These are phyloP conservation scores for Calvatia gigantea DNA, from an alignment of 768 basidiomycete genomes.

Conservation along the genomic window DNA sequence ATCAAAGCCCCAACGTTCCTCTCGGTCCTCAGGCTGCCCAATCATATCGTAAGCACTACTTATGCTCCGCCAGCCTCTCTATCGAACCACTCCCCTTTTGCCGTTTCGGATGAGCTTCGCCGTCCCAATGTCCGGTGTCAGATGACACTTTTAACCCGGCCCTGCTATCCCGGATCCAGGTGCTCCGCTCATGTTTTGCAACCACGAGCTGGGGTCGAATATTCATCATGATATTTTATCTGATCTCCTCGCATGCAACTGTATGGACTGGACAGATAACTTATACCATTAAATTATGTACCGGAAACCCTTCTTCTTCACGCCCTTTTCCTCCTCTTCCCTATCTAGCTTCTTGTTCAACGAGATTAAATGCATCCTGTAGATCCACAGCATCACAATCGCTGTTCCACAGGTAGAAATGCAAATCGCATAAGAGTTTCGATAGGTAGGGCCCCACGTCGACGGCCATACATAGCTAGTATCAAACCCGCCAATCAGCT, in stretches of 20 bases:
- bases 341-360: constrained; percentile 36
- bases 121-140: background rate
- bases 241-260: too few species aligned
- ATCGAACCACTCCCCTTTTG: background rate
- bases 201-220: background rate
- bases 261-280: constrained; percentile 7
- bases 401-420: constrained; percentile 52
- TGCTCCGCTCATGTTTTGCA: background rate
- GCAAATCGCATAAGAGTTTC: constrained; percentile 69
- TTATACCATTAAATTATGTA: constrained; percentile 35
- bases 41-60: background rate
- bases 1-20: constrained; percentile 8
- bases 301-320: constrained; percentile 40
- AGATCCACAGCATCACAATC: constrained; percentile 50
- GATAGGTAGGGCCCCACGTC: constrained; percentile 66
- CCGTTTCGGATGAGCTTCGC: background rate
- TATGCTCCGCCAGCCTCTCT: background rate
- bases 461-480: constrained; percentile 64
- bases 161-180: background rate
- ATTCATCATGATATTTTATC: constrained; percentile 6
- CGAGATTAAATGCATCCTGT: constrained; percentile 35
- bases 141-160: background rate
- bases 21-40: background rate
- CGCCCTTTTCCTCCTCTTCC: constrained; percentile 37
- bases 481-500: constrained; percentile 8